A percentile compares a stretch with the other conserved stretches of the same genome.
phyloP scores from a whole-genome alignment of 495 filamentous ascomycete species.

The Penicillium macrosclerotiorum region DNA sequence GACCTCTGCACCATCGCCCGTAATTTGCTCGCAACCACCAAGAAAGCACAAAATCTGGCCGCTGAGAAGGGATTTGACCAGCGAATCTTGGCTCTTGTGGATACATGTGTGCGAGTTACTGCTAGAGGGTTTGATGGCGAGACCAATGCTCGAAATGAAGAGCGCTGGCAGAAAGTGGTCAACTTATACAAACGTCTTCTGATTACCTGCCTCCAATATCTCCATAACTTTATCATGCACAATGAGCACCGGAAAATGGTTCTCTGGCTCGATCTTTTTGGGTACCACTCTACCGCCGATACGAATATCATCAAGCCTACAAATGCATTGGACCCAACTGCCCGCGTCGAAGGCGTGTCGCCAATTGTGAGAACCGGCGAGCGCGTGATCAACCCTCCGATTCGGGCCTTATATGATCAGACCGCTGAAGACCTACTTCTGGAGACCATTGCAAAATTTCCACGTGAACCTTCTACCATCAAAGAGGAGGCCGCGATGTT shows the following conservation, averaged over 20 bases:
- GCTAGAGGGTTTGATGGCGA: slow-evolving; percentile 89
- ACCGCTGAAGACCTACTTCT: slow-evolving; percentile 46
- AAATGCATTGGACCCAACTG: slow-evolving; percentile 40
- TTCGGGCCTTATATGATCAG: slow-evolving; percentile 46
- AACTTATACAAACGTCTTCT: slow-evolving; percentile 81
- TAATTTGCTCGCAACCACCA: slow-evolving; percentile 79
- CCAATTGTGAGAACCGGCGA: slow-evolving; percentile 47
- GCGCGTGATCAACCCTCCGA: slow-evolving; percentile 45
- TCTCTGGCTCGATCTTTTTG: slow-evolving; percentile 85
- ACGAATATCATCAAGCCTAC: slow-evolving; percentile 51
- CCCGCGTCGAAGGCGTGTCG: slow-evolving; percentile 39
- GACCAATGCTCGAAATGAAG: slow-evolving; percentile 59
- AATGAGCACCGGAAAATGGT: slow-evolving; percentile 90
- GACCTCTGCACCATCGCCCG: slow-evolving; percentile 80
- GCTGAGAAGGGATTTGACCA: slow-evolving; percentile 75
- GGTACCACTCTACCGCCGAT: slow-evolving; percentile 56
- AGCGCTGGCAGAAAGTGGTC: slow-evolving; percentile 72
- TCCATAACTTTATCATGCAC: slow-evolving; percentile 88
- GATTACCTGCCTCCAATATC: slow-evolving; percentile 83
- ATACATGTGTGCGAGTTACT: slow-evolving; percentile 81
- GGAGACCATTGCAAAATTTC: slow-evolving; percentile 49
- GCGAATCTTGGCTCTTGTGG: slow-evolving; percentile 77
- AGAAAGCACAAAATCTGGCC: slow-evolving; percentile 82
- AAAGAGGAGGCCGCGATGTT: slow-evolving; percentile 51
- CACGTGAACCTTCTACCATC: slow-evolving; percentile 46